These are phyloP conservation scores for Solanum boliviense DNA, from an alignment of 257 asterid genomes.

Conservation along the genomic window DNA sequence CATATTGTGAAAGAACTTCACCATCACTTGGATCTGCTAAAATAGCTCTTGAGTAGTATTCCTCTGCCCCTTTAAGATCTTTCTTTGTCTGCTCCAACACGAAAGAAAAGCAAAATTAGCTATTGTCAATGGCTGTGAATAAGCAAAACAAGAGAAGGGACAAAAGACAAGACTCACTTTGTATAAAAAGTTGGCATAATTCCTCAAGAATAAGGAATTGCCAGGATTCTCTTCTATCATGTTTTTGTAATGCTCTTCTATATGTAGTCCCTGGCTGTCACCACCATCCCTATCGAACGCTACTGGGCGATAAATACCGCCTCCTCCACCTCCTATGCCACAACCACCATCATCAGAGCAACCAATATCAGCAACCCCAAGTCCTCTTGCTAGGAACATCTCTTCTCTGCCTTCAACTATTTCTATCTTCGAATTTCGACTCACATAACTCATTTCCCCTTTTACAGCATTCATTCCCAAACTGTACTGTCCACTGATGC, in stretches of 20 bases:
- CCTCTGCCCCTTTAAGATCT: slow-evolving; percentile 60
- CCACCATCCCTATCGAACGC: slow-evolving; percentile 43
- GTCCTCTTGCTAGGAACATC: slow-evolving; percentile 67
- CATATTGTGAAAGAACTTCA: slow-evolving; percentile 63
- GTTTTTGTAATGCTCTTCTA: slow-evolving; percentile 56
- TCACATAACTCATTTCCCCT: slow-evolving; percentile 1
- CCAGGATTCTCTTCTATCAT: slow-evolving; percentile 60
- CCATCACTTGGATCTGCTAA: slow-evolving; percentile 78
- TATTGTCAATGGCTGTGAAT: neutral
- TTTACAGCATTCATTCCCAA: slow-evolving; percentile 11
- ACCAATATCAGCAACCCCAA: slow-evolving; percentile 36
- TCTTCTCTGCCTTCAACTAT: slow-evolving; percentile 31
- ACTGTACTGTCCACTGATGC: neutral
- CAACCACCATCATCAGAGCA: neutral
- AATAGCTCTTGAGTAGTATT: slow-evolving; percentile 68
- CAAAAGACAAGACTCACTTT: slow-evolving; percentile 21
- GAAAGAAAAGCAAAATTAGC: neutral
- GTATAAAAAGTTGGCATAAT: slow-evolving; percentile 77
- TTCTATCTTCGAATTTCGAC: slow-evolving; percentile 6
- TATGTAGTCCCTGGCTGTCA: slow-evolving; percentile 19
- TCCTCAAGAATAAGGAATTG: slow-evolving; percentile 58
- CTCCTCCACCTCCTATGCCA: slow-evolving; percentile 25
- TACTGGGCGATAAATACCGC: slow-evolving; percentile 35
- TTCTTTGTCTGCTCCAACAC: slow-evolving; percentile 34
- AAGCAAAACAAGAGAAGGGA: neutral